phyloP scores from a whole-genome alignment of 1,284 basidiomycete species.

The Cryptococcus sp. region DNA sequence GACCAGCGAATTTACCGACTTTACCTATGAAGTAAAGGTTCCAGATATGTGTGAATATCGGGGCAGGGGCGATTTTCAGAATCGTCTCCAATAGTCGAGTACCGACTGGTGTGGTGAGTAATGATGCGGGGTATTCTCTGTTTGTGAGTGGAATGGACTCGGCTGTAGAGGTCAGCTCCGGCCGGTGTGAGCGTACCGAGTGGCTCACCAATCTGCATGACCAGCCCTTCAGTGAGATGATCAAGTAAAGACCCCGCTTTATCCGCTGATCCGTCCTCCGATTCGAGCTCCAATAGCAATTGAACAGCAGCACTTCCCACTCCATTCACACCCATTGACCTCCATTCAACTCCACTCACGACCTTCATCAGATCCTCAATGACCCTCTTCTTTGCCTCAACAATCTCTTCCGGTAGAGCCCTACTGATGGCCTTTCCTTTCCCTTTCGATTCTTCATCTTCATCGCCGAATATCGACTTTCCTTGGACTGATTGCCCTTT shows the following conservation, averaged over 20 bases:
- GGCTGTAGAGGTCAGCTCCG: neutral
- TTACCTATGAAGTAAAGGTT: conserved; percentile 66
- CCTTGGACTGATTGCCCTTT: conserved; percentile 43
- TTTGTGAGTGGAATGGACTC: conserved; percentile 6
- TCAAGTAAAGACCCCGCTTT: conserved; percentile 72
- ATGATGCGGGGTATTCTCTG: conserved; percentile 55
- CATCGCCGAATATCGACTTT: conserved; percentile 43
- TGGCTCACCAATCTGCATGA: conserved; percentile 54
- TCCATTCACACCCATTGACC: conserved; percentile 72
- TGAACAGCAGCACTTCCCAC: conserved; percentile 77
- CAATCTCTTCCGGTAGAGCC: conserved; percentile 56
- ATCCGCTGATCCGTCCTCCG: conserved; percentile 52
- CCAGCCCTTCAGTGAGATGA: conserved; percentile 69
- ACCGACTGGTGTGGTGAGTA: conserved; percentile 76
- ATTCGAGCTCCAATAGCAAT: conserved; percentile 46
- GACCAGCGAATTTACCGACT: conserved; percentile 64
- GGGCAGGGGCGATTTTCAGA: conserved; percentile 58
- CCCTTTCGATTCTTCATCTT: conserved; percentile 17
- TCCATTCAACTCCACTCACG: conserved; percentile 67
- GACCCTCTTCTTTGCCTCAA: conserved; percentile 53
- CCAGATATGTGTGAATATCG: conserved; percentile 70
- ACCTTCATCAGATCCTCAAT: conserved; percentile 56
- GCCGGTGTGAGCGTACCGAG: neutral
- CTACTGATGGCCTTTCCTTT: conserved; percentile 25
- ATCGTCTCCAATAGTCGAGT: conserved; percentile 81